Conservation (phyloP, 805 yeast genomes). For the Barnettozyma sp. region DNA sequence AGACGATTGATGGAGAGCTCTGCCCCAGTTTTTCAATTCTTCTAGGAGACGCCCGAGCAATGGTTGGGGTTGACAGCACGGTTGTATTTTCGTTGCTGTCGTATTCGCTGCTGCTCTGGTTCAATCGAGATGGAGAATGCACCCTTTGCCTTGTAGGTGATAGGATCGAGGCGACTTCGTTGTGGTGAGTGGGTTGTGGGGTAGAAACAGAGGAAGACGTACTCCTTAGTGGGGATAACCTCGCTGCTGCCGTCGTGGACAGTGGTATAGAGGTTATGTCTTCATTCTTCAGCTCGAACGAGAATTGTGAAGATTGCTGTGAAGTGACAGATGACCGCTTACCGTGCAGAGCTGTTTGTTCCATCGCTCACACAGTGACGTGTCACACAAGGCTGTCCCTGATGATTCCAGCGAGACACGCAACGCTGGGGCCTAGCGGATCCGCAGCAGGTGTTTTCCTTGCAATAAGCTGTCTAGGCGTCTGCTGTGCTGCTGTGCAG, state of each 20-base stretch:
- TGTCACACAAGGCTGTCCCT: no score
- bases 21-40: neutral
- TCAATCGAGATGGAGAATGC: no score
- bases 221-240: constrained; percentile 1
- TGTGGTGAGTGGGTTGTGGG: neutral
- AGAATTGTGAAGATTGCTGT: constrained; percentile 7
- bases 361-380: constrained; percentile 2
- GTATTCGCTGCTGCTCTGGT: neutral
- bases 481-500: no score
- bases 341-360: neutral
- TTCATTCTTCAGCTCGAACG: constrained; percentile 8
- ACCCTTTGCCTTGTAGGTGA: constrained; percentile 1
- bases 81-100: no score
- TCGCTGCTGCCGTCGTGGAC: neutral
- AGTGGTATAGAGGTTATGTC: constrained; percentile 1
- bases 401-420: no score
- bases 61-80: constrained; percentile 2
- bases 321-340: constrained; percentile 6
- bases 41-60: constrained; percentile 2
- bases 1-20: neutral
- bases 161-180: no score
- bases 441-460: no score
- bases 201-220: neutral
- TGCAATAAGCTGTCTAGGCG: no score
- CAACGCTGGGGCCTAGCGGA: no score